A percentile compares a stretch with the other conserved stretches of the same genome.
Evolutionary conservation across 2,329 filamentous ascomycete species (phyloP).

Genomic region (Monosporascus sp.): DNA sequence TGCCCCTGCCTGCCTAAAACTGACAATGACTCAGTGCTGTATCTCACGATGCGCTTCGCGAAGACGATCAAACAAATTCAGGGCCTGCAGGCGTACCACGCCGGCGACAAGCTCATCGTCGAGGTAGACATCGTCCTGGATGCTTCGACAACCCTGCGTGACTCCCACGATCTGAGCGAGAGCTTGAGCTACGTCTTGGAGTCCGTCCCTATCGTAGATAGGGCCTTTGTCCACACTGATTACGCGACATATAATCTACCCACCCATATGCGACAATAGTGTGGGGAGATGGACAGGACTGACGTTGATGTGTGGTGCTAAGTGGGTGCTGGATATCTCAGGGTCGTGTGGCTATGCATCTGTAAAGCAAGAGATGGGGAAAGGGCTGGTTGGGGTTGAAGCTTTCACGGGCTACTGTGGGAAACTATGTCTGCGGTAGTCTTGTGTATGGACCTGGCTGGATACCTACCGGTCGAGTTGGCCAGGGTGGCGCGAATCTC

Average conservation of each 20-base stretch:
- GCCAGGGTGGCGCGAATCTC: too few relatives aligned
- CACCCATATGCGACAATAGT: conserved; percentile 50
- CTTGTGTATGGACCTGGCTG: too few relatives aligned
- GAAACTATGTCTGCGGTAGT: too few relatives aligned
- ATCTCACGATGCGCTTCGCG: conserved; percentile 90
- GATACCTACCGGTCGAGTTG: too few relatives aligned
- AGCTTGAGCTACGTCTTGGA: conserved; percentile 75
- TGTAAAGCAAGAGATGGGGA: too few relatives aligned
- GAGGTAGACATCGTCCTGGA: conserved; percentile 81
- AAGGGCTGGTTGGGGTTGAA: too few relatives aligned
- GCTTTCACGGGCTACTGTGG: too few relatives aligned
- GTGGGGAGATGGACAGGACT: background rate
- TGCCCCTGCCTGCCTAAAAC: conserved; percentile 1
- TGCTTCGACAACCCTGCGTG: conserved; percentile 66
- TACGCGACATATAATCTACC: conserved; percentile 58
- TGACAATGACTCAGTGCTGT: conserved; percentile 50
- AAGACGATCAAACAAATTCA: conserved; percentile 83
- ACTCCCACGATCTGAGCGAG: conserved; percentile 70
- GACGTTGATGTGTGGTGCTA: too few relatives aligned
- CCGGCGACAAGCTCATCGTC: conserved; percentile 79
- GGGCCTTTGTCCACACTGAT: conserved; percentile 64
- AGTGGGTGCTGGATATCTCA: too few relatives aligned
- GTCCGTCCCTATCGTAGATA: conserved; percentile 72
- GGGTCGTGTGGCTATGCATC: too few relatives aligned
- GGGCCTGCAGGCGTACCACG: conserved; percentile 78